These are phyloP conservation scores for Pleurotus platypus DNA, from an alignment of 768 basidiomycete genomes.

Conservation along the genomic window DNA sequence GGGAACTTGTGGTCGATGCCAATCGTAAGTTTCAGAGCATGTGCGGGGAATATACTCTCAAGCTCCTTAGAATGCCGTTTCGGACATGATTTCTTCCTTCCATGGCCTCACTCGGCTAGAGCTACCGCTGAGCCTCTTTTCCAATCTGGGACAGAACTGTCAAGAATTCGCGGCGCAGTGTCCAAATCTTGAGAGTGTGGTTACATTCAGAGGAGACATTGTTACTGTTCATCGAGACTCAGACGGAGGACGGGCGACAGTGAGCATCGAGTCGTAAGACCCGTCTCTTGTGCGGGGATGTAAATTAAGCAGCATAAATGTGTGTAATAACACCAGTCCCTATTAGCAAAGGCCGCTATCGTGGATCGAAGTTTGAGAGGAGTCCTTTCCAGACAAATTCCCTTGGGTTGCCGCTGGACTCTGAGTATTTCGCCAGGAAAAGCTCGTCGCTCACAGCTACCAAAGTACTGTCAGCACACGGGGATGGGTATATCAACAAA, in stretches of 20 bases:
- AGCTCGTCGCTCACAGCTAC: constrained; percentile 54
- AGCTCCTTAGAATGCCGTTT: no score
- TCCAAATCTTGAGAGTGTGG: background rate
- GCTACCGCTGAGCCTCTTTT: background rate
- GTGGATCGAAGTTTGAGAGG: constrained; percentile 24
- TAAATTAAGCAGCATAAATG: background rate
- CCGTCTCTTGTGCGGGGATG: background rate
- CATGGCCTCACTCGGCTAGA: background rate
- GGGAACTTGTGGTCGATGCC: background rate
- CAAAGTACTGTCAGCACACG: constrained; percentile 2
- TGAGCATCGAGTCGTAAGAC: background rate
- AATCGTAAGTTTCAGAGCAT: background rate
- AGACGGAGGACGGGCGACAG: no score
- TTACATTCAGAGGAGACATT: background rate
- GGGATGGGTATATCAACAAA: constrained; percentile 1
- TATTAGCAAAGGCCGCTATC: background rate
- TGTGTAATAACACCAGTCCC: background rate
- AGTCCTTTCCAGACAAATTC: constrained; percentile 75
- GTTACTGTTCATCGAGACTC: no score
- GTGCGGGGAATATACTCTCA: no score
- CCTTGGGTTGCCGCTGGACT: constrained; percentile 74
- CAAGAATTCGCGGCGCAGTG: background rate
- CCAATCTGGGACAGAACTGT: background rate
- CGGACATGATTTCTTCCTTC: background rate
- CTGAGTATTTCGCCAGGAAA: constrained; percentile 76